phyloP scores from a whole-genome alignment of 208 protist species.

The Acanthamoeba castellanii region DNA sequence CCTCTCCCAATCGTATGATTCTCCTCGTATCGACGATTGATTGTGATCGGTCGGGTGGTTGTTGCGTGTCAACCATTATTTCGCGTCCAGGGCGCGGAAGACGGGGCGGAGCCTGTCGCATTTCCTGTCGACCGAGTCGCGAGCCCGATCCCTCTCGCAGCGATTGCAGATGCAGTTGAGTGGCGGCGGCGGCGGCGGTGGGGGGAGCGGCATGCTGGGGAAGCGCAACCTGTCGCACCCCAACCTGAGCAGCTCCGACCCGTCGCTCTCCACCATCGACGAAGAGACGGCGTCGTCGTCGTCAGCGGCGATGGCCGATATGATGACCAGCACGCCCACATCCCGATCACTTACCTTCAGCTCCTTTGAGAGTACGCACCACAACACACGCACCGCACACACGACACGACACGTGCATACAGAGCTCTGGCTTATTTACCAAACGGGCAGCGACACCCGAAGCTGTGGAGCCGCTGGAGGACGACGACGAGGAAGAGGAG shows the following conservation, averaged over 20 bases:
- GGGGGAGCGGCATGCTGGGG: neutral
- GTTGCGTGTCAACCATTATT: too few species aligned
- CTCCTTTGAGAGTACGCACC: neutral
- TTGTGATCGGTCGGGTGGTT: too few species aligned
- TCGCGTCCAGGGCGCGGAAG: neutral
- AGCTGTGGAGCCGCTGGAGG: neutral
- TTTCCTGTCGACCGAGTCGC: neutral
- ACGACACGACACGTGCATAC: too few species aligned
- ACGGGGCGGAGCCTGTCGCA: neutral
- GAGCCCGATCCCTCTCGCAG: neutral
- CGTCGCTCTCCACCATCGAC: neutral
- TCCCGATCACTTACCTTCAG: neutral
- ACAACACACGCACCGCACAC: too few species aligned
- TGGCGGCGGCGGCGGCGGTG: too few species aligned
- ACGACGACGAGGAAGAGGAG: neutral
- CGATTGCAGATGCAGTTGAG: neutral
- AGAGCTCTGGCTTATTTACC: too few species aligned
- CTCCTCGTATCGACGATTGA: too few species aligned
- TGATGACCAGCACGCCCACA: neutral
- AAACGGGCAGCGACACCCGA: neutral
- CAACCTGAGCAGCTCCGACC: neutral
- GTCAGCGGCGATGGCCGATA: neutral
- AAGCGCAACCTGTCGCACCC: neutral
- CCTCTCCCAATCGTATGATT: too few species aligned
- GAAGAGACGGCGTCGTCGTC: neutral